These are phyloP conservation scores for Lipomyces sp. DNA, from an alignment of 805 yeast genomes.

Conservation along the genomic window DNA sequence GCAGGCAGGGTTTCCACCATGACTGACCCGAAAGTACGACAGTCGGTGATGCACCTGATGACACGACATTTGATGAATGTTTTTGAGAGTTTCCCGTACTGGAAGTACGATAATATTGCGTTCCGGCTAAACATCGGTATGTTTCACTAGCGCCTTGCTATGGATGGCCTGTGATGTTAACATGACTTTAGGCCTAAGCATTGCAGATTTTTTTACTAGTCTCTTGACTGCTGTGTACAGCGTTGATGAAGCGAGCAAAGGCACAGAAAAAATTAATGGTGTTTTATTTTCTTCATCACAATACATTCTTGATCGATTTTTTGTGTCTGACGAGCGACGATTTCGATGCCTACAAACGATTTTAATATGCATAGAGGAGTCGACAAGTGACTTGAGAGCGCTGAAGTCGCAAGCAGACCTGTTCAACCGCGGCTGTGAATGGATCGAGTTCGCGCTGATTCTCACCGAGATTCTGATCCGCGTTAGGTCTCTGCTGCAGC, in stretches of 20 bases:
- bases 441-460: constrained; percentile 51
- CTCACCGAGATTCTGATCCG: constrained; percentile 57
- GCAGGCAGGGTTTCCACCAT: constrained; percentile 55
- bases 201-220: constrained; percentile 48
- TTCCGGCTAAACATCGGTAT: constrained; percentile 64
- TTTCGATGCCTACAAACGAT: constrained; percentile 56
- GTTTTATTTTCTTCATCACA: constrained; percentile 53
- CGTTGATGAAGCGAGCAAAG: constrained; percentile 43
- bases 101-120: constrained; percentile 57
- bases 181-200: neutral
- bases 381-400: constrained; percentile 40
- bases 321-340: constrained; percentile 46
- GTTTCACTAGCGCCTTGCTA: constrained; percentile 22
- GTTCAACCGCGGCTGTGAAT: constrained; percentile 49
- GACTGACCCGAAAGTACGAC: neutral
- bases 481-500: constrained; percentile 50
- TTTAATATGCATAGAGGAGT: constrained; percentile 47
- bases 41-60: constrained; percentile 43
- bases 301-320: constrained; percentile 53
- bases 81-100: constrained; percentile 68
- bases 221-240: constrained; percentile 56
- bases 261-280: constrained; percentile 45
- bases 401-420: constrained; percentile 45
- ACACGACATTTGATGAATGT: constrained; percentile 55
- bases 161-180: no score